Evolutionary conservation across 176 grass and related monocot species (phyloP), one percentile per base, ranked within the genome.

Genomic region (Lolium rigidum): DNA sequence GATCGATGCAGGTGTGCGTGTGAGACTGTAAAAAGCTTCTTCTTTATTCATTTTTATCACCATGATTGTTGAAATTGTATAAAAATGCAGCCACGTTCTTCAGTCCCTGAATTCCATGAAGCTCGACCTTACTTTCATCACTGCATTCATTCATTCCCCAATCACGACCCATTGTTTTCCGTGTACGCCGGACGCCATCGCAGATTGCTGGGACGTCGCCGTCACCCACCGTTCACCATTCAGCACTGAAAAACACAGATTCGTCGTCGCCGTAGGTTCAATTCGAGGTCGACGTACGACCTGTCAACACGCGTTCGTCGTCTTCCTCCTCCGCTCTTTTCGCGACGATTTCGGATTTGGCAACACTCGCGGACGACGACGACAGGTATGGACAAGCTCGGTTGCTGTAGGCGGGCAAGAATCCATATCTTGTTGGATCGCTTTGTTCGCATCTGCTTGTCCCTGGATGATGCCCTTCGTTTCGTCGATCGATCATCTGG

Each of bases 21-120:
- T n/a, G 48, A 82, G 46, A 80, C 22, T 67, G 62, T 81, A 50
- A 81, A 52, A 52, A 81, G 54, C 56, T 63, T 46, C 37, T 61
- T 63, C 1, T 37, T 57, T 62, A 55, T 54, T 9, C 8, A 26
- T 46, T 47, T 16, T 9, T 28, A 21, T 12, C 2, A 4, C 37
- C 2, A 79, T 56, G 62, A 24, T 56, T 13, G 44, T 46, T 17
- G 11, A 70, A 70, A 70, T 2, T 38, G 49, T 57, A 70, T 22
- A 26, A 70, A 39, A 43, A 77, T 17, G 10, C 18, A 13, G 17
- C 5, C 31, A 35, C 31, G 31, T 35, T 35, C 31, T 35, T 35
- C 31, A 35, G 31, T 35, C 31, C 31, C 31, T 35, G 31, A 35
- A 35, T 35, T 35, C 31, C 31, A 35, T 35, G 31, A 35, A 3